Evolutionary conservation across 768 basidiomycete species (phyloP).

Genomic region (Dentipellis sp.): DNA sequence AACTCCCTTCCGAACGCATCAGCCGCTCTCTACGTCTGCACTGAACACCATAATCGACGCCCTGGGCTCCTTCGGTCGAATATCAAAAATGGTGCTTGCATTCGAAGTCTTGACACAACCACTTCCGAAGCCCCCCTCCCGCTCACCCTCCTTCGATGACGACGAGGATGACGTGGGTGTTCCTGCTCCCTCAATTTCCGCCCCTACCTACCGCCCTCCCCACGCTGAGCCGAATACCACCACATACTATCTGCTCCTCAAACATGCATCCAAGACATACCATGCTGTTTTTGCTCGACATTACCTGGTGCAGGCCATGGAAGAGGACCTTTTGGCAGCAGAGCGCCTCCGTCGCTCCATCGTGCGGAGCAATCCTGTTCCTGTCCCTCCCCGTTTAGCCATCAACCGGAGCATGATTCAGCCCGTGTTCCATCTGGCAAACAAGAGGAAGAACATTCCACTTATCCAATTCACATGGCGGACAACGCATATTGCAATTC

Average conservation of each 20-base stretch:
- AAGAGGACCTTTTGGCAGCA: constrained; percentile 30
- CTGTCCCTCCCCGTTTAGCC: constrained; percentile 35
- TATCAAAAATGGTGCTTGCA: constrained; percentile 61
- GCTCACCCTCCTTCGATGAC: constrained; percentile 49
- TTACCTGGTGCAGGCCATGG: constrained; percentile 48
- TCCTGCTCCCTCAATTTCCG: constrained; percentile 25
- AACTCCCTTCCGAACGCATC: constrained; percentile 25
- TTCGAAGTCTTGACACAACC: constrained; percentile 77
- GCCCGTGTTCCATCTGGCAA: constrained; percentile 48
- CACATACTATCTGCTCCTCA: constrained; percentile 53
- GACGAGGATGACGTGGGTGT: constrained; percentile 52
- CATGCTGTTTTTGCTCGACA: constrained; percentile 54
- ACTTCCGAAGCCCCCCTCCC: constrained; percentile 37
- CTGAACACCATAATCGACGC: constrained; percentile 70
- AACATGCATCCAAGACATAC: constrained; percentile 39
- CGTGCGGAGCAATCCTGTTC: constrained; percentile 14
- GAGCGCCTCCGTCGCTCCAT: constrained; percentile 24
- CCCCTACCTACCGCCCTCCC: constrained; percentile 25
- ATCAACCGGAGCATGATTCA: constrained; percentile 49
- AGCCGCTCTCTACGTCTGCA: constrained; percentile 39
- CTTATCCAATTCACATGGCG: constrained; percentile 39
- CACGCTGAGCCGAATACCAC: constrained; percentile 55
- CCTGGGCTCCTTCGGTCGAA: constrained; percentile 48
- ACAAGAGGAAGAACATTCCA: constrained; percentile 46
- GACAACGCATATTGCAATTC: constrained; percentile 34